Percentiles rank a stretch among this genome's conserved stretches.
Evolutionary conservation across 2,329 filamentous ascomycete genomes (phyloP).

Genomic region (Lasiodiplodia sp.): DNA sequence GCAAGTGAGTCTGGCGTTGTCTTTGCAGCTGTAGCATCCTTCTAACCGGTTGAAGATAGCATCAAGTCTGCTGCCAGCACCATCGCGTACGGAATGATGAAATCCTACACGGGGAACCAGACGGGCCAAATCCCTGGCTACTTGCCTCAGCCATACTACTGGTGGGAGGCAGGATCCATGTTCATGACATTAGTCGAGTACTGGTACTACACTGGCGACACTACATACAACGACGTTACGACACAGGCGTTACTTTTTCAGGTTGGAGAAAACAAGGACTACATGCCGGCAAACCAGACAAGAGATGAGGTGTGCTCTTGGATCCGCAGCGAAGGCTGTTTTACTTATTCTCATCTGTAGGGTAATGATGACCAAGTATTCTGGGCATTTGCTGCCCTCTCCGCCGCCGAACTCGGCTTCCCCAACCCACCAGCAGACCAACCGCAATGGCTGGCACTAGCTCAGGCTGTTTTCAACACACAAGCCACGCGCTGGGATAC

Average conservation of each 20-base stretch:
- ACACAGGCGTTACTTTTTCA: slow-evolving; percentile 55
- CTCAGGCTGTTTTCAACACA: slow-evolving; percentile 50
- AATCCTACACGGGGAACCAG: slow-evolving; percentile 59
- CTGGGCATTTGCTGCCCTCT: slow-evolving; percentile 65
- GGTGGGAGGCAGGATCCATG: slow-evolving; percentile 79
- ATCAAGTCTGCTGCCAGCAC: slow-evolving; percentile 56
- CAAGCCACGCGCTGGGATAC: slow-evolving; percentile 45
- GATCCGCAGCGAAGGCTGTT: background rate
- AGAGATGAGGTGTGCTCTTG: slow-evolving; percentile 37
- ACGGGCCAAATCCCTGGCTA: slow-evolving; percentile 61
- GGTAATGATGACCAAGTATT: slow-evolving; percentile 67
- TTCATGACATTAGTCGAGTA: slow-evolving; percentile 72
- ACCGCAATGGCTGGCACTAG: slow-evolving; percentile 54
- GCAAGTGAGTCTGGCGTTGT: background rate
- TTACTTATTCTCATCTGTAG: slow-evolving; percentile 30
- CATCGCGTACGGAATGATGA: slow-evolving; percentile 58
- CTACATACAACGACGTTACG: slow-evolving; percentile 72
- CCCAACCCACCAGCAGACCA: slow-evolving; percentile 49
- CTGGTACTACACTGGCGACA: slow-evolving; percentile 82
- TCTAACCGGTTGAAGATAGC: slow-evolving; percentile 16
- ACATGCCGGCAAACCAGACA: slow-evolving; percentile 45
- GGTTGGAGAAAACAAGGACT: slow-evolving; percentile 38
- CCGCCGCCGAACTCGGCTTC: slow-evolving; percentile 61
- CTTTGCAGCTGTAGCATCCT: no score
- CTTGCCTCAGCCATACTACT: slow-evolving; percentile 61